phyloP scores from a whole-genome alignment of 148 eudicot genomes.

The Agrostemma githago region DNA sequence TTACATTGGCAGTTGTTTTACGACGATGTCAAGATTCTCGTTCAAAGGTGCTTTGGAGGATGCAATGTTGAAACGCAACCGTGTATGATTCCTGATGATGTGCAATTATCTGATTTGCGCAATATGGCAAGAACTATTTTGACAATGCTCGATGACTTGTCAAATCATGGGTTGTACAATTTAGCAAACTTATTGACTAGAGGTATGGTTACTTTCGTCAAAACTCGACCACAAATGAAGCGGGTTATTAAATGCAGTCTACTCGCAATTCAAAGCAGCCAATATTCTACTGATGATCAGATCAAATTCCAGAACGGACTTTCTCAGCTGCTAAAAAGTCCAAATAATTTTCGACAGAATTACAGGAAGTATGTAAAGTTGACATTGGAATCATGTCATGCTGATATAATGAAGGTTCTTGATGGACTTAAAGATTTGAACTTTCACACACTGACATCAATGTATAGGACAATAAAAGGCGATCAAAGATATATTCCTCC shows the following conservation, averaged over 20 bases:
- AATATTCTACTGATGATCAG: slow-evolving; percentile 14
- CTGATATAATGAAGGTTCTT: slow-evolving; percentile 43
- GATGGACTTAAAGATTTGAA: slow-evolving; percentile 45
- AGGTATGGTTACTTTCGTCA: slow-evolving; percentile 39
- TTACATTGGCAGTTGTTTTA: slow-evolving; percentile 45
- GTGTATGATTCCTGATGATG: slow-evolving; percentile 15
- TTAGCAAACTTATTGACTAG: slow-evolving; percentile 47
- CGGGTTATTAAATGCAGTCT: slow-evolving; percentile 42
- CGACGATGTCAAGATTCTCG: slow-evolving; percentile 42
- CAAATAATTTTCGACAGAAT: slow-evolving; percentile 38
- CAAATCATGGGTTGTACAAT: slow-evolving; percentile 48
- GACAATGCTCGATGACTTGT: slow-evolving; percentile 54
- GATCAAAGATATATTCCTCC: slow-evolving; percentile 36
- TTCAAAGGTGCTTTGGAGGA: slow-evolving; percentile 47
- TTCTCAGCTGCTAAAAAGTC: slow-evolving; percentile 36
- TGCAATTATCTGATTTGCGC: slow-evolving; percentile 18
- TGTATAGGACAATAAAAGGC: slow-evolving; percentile 64
- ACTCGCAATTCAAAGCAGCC: slow-evolving; percentile 21
- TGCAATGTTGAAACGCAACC: slow-evolving; percentile 18
- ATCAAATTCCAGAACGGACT: slow-evolving; percentile 26
- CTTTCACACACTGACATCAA: slow-evolving; percentile 41
- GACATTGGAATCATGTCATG: slow-evolving; percentile 34
- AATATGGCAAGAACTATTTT: slow-evolving; percentile 26
- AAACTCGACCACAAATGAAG: slow-evolving; percentile 61
- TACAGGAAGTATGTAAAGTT: slow-evolving; percentile 13